A percentile compares a stretch with the other conserved stretches of the same genome.
Evolutionary conservation across 768 basidiomycete species (phyloP).

Genomic region (Phylloporus sp.): DNA sequence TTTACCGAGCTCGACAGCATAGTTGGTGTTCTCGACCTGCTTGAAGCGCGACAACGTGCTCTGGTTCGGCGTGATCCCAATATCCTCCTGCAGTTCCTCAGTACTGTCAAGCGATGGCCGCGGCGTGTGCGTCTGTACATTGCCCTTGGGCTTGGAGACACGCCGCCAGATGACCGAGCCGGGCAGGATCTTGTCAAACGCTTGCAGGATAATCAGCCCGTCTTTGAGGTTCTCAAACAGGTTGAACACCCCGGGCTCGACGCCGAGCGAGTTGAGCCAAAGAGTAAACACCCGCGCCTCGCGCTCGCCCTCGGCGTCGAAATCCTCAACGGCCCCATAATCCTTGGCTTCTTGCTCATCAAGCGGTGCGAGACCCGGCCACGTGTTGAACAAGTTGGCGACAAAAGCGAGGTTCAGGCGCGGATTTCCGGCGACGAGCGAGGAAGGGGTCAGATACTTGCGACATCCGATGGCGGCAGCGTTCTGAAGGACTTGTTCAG

Average conservation of each 20-base stretch:
- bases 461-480: constrained; percentile 92
- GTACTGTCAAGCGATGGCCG: constrained; percentile 25
- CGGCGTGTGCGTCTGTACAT: constrained; percentile 33
- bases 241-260: constrained; percentile 95
- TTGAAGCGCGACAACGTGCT: constrained; percentile 91
- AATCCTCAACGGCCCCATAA: constrained; percentile 89
- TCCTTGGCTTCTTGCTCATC: constrained; percentile 93
- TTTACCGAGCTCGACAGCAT: constrained; percentile 87
- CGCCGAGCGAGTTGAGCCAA: constrained; percentile 96
- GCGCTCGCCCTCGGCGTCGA: constrained; percentile 97
- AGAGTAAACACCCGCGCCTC: constrained; percentile 97
- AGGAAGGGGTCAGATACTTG: constrained; percentile 90
- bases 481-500: constrained; percentile 92
- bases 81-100: constrained; percentile 71
- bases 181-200: constrained; percentile 93
- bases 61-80: constrained; percentile 80
- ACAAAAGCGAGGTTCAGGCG: constrained; percentile 98
- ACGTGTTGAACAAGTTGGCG: constrained; percentile 97
- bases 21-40: constrained; percentile 97
- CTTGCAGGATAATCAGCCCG: constrained; percentile 87
- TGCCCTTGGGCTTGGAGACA: constrained; percentile 85
- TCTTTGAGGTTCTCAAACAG: constrained; percentile 95
- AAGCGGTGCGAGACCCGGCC: constrained; percentile 90
- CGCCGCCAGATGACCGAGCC: constrained; percentile 93
- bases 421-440: constrained; percentile 91